Evolutionary conservation across 2,329 filamentous ascomycete species (phyloP).

Genomic region (Leptodontidium sp.): DNA sequence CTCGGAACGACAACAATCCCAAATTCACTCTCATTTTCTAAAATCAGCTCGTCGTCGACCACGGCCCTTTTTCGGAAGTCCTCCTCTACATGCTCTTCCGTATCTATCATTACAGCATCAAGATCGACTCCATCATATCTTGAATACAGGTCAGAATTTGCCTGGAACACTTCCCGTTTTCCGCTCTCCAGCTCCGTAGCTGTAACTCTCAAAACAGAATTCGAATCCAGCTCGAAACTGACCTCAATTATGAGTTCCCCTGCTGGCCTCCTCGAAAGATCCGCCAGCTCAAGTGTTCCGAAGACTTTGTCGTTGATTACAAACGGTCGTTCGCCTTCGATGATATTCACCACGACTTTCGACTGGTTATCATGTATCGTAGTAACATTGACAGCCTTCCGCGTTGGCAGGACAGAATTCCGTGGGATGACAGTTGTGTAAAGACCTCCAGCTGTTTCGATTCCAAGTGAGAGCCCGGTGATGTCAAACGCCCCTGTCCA

Average conservation of each 20-base stretch:
- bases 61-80: background rate
- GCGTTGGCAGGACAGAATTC: conserved; percentile 22
- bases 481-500: background rate
- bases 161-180: background rate
- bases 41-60: background rate
- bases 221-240: conserved; percentile 33
- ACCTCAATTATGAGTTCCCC: conserved; percentile 35
- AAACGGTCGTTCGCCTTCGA: conserved; percentile 74
- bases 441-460: conserved; percentile 22
- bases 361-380: conserved; percentile 62
- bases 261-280: conserved; percentile 60
- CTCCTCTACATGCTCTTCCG: background rate
- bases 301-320: conserved; percentile 76
- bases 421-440: conserved; percentile 22
- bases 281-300: conserved; percentile 72
- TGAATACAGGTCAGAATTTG: background rate
- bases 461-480: conserved; percentile 19
- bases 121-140: background rate
- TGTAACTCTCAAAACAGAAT: conserved; percentile 29
- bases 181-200: conserved; percentile 8
- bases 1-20: background rate
- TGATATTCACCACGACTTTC: conserved; percentile 71
- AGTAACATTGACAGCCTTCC: conserved; percentile 21
- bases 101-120: background rate
- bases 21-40: background rate